Conservation (phyloP, 345 rosid species). For the Cardiospermum halicacabum region DNA sequence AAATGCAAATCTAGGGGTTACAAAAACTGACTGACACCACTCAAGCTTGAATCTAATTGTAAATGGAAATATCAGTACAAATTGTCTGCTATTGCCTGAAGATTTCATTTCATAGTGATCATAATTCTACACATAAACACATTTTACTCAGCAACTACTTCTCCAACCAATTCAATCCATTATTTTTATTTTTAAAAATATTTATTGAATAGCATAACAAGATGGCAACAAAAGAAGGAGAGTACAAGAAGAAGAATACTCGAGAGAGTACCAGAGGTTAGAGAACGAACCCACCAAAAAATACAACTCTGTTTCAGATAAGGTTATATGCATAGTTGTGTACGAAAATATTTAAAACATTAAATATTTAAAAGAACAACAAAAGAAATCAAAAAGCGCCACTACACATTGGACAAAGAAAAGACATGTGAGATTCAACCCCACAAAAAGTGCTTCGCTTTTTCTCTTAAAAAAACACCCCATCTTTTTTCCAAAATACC, state of each 20-base stretch:
- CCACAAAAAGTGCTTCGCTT: slow-evolving; percentile 26
- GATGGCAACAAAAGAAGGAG: neutral
- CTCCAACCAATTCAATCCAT: too few relatives aligned
- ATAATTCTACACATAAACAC: too few relatives aligned
- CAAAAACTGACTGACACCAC: too few relatives aligned
- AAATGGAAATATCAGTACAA: too few relatives aligned
- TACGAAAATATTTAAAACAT: neutral
- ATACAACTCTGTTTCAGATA: slow-evolving; percentile 21
- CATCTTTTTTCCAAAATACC: neutral
- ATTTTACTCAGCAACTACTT: too few relatives aligned
- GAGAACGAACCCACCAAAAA: neutral
- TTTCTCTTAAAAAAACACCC: neutral
- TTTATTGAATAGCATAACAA: too few relatives aligned
- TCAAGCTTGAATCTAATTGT: too few relatives aligned
- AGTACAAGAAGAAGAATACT: neutral
- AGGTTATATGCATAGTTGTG: slow-evolving; percentile 23
- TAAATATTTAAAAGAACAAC: too few relatives aligned
- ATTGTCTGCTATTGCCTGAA: too few relatives aligned
- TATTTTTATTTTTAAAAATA: too few relatives aligned
- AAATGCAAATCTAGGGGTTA: too few relatives aligned
- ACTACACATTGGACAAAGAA: slow-evolving; percentile 7
- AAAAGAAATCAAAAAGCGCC: neutral
- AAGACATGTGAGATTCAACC: slow-evolving; percentile 33
- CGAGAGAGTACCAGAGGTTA: neutral
- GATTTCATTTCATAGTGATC: too few relatives aligned